Conservation (phyloP, 371 early-diverging fungal genomes). For the Circinella minor region DNA sequence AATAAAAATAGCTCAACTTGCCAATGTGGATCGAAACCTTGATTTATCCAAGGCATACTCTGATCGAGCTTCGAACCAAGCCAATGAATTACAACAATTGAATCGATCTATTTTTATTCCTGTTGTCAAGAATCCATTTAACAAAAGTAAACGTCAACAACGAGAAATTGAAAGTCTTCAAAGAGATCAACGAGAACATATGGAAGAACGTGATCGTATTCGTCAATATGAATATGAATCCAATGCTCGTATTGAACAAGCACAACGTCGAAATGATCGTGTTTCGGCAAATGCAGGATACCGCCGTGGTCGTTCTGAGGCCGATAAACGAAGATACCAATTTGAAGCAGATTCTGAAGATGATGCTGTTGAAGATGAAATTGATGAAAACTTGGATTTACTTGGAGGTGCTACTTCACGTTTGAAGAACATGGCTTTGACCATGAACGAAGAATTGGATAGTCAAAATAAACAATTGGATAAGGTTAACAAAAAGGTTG, state of each 20-base stretch:
- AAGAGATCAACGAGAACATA: conserved; percentile 54
- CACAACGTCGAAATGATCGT: conserved; percentile 49
- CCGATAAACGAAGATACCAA: conserved; percentile 66
- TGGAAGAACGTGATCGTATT: conserved; percentile 41
- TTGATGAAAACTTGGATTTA: conserved; percentile 77
- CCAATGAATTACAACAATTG: conserved; percentile 76
- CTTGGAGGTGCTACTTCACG: conserved; percentile 65
- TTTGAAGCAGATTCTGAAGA: conserved; percentile 73
- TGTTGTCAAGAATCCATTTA: conserved; percentile 72
- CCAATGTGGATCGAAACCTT: conserved; percentile 72
- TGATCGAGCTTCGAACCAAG: conserved; percentile 72
- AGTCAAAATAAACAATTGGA: conserved; percentile 61
- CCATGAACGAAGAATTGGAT: conserved; percentile 78
- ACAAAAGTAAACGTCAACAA: conserved; percentile 59
- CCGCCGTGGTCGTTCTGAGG: conserved; percentile 56
- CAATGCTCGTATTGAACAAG: conserved; percentile 58
- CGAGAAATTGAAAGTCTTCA: conserved; percentile 59
- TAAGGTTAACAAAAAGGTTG: conserved; percentile 41
- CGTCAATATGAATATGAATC: conserved; percentile 33
- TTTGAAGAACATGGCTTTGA: conserved; percentile 74
- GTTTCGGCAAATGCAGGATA: conserved; percentile 39
- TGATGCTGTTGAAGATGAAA: conserved; percentile 77
- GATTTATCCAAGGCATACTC: conserved; percentile 77
- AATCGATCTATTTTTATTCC: conserved; percentile 83
- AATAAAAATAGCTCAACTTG: conserved; percentile 60